phyloP scores from a whole-genome alignment of 2,329 filamentous ascomycete genomes.

The Scopulariopsis brevicaulis region DNA sequence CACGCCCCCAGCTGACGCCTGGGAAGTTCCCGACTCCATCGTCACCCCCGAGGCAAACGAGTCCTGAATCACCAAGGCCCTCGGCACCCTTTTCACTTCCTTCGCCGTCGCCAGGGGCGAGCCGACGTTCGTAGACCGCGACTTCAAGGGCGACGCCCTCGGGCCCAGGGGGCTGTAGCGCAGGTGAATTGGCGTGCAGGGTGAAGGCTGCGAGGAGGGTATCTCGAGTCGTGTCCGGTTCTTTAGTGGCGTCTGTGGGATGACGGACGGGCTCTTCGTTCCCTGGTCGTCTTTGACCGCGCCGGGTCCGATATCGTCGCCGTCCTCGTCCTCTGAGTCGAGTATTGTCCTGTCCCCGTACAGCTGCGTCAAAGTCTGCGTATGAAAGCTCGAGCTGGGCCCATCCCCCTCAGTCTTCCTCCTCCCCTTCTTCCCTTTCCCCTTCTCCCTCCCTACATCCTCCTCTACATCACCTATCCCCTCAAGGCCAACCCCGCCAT shows the following conservation, averaged over 20 bases:
- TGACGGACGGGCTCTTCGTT: conserved; percentile 14
- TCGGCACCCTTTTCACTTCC: conserved; percentile 9
- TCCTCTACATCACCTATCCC: conserved; percentile 1
- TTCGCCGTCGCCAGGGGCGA: conserved; percentile 13
- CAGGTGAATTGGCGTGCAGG: conserved; percentile 24
- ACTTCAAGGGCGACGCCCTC: conserved; percentile 24
- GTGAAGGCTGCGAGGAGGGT: conserved; percentile 26
- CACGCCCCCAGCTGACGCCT: not conserved
- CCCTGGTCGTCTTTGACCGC: not conserved
- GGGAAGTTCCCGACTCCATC: not conserved
- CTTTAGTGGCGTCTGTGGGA: conserved; percentile 29
- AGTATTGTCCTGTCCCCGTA: conserved; percentile 15
- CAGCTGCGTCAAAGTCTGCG: conserved; percentile 30
- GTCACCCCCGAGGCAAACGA: conserved; percentile 21
- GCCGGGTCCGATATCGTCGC: conserved; percentile 8
- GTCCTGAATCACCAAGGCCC: conserved; percentile 29
- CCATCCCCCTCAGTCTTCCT: conserved; percentile 19
- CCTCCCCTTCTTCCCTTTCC: conserved; percentile 7
- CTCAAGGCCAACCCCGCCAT: conserved; percentile 7
- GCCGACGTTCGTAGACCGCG: conserved; percentile 16
- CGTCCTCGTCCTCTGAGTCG: conserved; percentile 26
- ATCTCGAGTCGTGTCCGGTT: conserved; percentile 23
- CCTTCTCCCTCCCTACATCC: not conserved
- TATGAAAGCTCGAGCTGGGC: conserved; percentile 22
- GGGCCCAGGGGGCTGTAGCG: conserved; percentile 22